These are phyloP conservation scores for Phaffomyces antillensis DNA, from an alignment of 805 yeast genomes.

Conservation along the genomic window DNA sequence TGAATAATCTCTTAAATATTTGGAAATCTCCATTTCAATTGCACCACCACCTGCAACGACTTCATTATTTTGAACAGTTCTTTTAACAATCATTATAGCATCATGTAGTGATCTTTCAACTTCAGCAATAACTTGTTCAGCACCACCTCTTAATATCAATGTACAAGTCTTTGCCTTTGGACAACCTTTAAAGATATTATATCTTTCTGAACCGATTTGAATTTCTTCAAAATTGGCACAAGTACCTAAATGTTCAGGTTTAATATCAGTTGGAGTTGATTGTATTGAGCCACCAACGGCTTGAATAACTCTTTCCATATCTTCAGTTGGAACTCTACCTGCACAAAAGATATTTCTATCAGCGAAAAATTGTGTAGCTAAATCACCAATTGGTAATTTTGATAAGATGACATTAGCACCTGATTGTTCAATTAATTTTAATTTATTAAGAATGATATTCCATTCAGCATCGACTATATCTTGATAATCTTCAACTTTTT, in stretches of 20 bases:
- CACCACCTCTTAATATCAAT: constrained; percentile 90
- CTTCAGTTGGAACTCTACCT: constrained; percentile 85
- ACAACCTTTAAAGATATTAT: constrained; percentile 88
- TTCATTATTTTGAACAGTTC: constrained; percentile 79
- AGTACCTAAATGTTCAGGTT: constrained; percentile 69
- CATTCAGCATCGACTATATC: constrained; percentile 98
- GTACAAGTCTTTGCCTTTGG: constrained; percentile 93
- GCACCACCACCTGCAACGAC: constrained; percentile 99
- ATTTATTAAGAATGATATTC: constrained; percentile 83
- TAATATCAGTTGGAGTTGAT: constrained; percentile 66
- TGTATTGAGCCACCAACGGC: constrained; percentile 94
- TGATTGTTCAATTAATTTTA: constrained; percentile 70
- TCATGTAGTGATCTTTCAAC: constrained; percentile 97
- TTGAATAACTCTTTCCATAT: constrained; percentile 83
- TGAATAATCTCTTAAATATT: constrained; percentile 78
- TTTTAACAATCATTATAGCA: constrained; percentile 96
- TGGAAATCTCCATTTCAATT: constrained; percentile 93
- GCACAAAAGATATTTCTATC: constrained; percentile 96
- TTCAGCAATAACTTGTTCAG: constrained; percentile 96
- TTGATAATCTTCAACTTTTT: constrained; percentile 89
- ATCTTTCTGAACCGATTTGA: constrained; percentile 95
- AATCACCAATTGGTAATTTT: constrained; percentile 93
- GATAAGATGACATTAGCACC: constrained; percentile 94
- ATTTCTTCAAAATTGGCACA: constrained; percentile 84
- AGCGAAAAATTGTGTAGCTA: constrained; percentile 98